A percentile compares a stretch with the other conserved stretches of the same genome.
phyloP scores from a whole-genome alignment of 2,329 filamentous ascomycete species.

The Zopfia rhizophila region DNA sequence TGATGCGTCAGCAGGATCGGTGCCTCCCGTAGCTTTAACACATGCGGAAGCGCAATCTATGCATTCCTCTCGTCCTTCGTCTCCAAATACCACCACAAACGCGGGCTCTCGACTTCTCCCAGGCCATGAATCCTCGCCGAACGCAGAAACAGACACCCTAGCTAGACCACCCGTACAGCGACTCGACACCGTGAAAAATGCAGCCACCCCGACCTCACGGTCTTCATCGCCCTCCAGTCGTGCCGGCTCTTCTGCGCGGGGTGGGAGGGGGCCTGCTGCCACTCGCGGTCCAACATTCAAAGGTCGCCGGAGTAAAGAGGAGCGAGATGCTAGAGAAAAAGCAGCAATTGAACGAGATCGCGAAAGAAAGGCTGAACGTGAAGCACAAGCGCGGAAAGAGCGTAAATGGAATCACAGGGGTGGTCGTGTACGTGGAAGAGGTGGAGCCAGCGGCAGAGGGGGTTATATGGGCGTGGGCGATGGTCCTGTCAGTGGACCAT shows the following conservation, averaged over 20 bases:
- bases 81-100: not conserved
- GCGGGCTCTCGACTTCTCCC: no score
- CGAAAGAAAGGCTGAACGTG: conserved; percentile 48
- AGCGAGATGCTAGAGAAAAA: conserved; percentile 55
- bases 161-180: conserved; percentile 37
- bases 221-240: conserved; percentile 43
- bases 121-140: no score
- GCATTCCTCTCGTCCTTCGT: no score
- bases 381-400: conserved; percentile 38
- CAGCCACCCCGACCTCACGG: conserved; percentile 38
- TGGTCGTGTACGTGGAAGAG: conserved; percentile 31
- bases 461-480: conserved; percentile 53
- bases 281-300: conserved; percentile 55
- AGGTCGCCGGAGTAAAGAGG: conserved; percentile 57
- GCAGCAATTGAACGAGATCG: conserved; percentile 51
- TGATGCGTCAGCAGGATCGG: no score
- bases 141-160: conserved; percentile 23
- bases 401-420: conserved; percentile 32
- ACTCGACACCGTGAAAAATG: conserved; percentile 41
- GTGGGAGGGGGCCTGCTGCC: conserved; percentile 36
- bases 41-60: no score
- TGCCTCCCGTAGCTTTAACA: no score
- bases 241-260: conserved; percentile 35
- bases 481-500: conserved; percentile 54
- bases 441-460: conserved; percentile 49